These are phyloP conservation scores for Oryza nivara DNA, from an alignment of 176 grass and related monocot genomes.

Conservation along the genomic window DNA sequence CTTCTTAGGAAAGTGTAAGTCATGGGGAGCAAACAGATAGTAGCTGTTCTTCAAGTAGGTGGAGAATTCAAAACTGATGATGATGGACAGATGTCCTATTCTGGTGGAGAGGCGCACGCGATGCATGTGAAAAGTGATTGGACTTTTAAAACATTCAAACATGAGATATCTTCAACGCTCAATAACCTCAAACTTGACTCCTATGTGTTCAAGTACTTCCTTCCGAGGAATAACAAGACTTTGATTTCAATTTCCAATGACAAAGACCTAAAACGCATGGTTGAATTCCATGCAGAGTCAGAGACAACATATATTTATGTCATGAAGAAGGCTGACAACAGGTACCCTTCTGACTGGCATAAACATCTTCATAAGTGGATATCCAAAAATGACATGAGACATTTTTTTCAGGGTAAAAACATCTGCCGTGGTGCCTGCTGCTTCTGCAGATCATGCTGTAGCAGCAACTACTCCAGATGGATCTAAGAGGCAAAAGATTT, in stretches of 20 bases:
- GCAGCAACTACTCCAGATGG: conserved; percentile 40
- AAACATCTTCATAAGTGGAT: conserved; percentile 19
- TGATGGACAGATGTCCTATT: conserved; percentile 69
- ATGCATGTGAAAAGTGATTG: conserved; percentile 62
- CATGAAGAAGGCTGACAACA: conserved; percentile 58
- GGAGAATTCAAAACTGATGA: conserved; percentile 65
- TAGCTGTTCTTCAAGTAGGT: conserved; percentile 71
- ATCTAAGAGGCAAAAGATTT: conserved; percentile 64
- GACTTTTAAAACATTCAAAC: conserved; percentile 54
- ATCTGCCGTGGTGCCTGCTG: conserved; percentile 51
- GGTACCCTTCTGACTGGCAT: conserved; percentile 33
- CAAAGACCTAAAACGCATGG: conserved; percentile 62
- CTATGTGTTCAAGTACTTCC: conserved; percentile 78
- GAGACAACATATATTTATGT: conserved; percentile 58
- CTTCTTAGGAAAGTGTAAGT: conserved; percentile 33
- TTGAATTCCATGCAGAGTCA: conserved; percentile 56
- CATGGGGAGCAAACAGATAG: conserved; percentile 58
- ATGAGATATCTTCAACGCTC: conserved; percentile 71
- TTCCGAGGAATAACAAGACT: conserved; percentile 54
- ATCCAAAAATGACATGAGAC: conserved; percentile 4
- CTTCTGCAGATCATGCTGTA: conserved; percentile 42
- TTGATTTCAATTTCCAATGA: conserved; percentile 65
- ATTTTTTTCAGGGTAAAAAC: conserved; percentile 61
- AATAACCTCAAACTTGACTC: conserved; percentile 57
- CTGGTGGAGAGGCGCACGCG: conserved; percentile 79